Percentiles rank a stretch among this genome's conserved stretches.
Conservation (phyloP, 2,329 filamentous ascomycete species). For the Xylariales sp. region DNA sequence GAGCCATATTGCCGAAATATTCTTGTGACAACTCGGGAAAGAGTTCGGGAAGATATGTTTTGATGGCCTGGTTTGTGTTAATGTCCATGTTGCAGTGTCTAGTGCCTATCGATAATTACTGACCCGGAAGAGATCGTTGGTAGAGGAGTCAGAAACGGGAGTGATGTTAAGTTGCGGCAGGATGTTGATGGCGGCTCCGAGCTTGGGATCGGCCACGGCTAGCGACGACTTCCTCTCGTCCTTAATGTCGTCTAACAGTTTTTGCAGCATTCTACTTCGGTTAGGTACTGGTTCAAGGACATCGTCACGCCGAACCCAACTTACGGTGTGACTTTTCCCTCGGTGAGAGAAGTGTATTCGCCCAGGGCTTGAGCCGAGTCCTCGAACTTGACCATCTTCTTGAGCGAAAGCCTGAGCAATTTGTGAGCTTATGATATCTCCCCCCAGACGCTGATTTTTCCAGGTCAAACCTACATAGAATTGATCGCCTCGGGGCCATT, state of each 20-base stretch:
- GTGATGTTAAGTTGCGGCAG: constrained; percentile 83
- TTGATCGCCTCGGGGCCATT: constrained; percentile 79
- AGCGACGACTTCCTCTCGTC: constrained; percentile 96
- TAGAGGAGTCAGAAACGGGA: constrained; percentile 73
- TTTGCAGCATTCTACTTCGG: constrained; percentile 72
- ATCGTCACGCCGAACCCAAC: too few species aligned
- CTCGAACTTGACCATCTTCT: constrained; percentile 96
- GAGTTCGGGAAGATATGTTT: constrained; percentile 81
- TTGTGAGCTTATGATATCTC: constrained; percentile 5
- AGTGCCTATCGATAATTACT: too few species aligned
- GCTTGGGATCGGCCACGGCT: constrained; percentile 88
- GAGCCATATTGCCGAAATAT: constrained; percentile 88
- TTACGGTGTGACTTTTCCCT: constrained; percentile 95
- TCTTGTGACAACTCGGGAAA: constrained; percentile 82
- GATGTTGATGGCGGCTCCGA: constrained; percentile 88
- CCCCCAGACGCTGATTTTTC: too few species aligned
- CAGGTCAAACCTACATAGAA: constrained; percentile 63
- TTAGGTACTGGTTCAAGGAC: too few species aligned
- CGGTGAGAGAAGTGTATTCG: constrained; percentile 81
- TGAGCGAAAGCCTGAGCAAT: constrained; percentile 72
- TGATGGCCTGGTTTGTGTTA: too few species aligned
- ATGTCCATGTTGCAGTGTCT: too few species aligned
- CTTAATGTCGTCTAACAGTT: constrained; percentile 83
- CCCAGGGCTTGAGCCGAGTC: constrained; percentile 86
- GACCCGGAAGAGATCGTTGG: constrained; percentile 87